These are phyloP conservation scores for Asclepias syriaca DNA, from an alignment of 257 asterid genomes.

Conservation along the genomic window DNA sequence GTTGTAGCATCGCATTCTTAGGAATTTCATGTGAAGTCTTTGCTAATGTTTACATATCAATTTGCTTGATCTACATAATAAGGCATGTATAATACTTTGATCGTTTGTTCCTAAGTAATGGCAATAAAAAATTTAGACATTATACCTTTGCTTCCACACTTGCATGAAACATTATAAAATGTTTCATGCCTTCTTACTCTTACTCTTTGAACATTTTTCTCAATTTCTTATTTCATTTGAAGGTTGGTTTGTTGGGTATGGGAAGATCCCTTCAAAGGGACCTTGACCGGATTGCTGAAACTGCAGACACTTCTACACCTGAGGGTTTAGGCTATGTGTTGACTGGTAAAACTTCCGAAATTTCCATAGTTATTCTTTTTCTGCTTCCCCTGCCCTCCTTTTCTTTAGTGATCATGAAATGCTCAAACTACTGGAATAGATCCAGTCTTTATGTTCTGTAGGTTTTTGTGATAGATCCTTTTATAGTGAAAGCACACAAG, in stretches of 20 bases:
- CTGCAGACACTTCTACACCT: slow-evolving; percentile 84
- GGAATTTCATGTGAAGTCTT: neutral
- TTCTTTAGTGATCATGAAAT: neutral
- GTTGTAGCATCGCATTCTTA: neutral
- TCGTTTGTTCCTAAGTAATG: neutral
- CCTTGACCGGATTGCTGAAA: slow-evolving; percentile 84
- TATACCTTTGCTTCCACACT: neutral
- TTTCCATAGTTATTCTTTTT: neutral
- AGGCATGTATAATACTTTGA: neutral
- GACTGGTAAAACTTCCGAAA: slow-evolving; percentile 54
- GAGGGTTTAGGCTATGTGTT: slow-evolving; percentile 88
- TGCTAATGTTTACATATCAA: neutral
- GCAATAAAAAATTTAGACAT: neutral
- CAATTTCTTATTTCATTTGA: slow-evolving; percentile 10
- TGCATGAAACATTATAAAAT: neutral
- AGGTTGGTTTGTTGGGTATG: slow-evolving; percentile 93
- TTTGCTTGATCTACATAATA: neutral
- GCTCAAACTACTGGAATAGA: neutral
- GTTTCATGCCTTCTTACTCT: slow-evolving; percentile 8
- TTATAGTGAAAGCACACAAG: neutral
- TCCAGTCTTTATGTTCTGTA: neutral
- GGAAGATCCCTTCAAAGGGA: slow-evolving; percentile 87
- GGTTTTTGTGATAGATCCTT: neutral
- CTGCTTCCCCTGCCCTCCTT: neutral
- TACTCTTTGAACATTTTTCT: neutral